Evolutionary conservation across 202 grass and related monocot species (phyloP).

Genomic region (Eragrostis tef): DNA sequence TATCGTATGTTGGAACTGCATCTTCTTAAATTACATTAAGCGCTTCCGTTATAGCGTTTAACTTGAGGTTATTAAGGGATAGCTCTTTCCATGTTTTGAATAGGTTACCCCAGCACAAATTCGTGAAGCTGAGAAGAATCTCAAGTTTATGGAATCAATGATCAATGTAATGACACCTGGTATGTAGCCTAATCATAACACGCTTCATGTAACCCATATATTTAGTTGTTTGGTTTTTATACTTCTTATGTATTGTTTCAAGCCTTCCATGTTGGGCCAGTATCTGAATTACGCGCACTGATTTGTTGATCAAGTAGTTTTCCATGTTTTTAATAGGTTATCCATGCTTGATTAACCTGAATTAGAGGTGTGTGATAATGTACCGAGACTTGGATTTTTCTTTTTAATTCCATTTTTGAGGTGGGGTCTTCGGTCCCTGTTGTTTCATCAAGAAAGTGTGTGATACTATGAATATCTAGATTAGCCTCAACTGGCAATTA

Average conservation of each 20-base stretch:
- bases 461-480: conserved; percentile 1
- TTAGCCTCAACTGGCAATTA: neutral
- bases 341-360: neutral
- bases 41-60: conserved; percentile 7
- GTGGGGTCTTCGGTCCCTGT: too few species aligned
- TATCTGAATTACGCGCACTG: conserved; percentile 5
- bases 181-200: conserved; percentile 47
- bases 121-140: conserved; percentile 93
- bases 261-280: conserved; percentile 10
- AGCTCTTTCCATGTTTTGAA: conserved; percentile 32
- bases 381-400: neutral
- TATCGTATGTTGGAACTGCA: conserved; percentile 11
- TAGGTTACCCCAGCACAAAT: conserved; percentile 95
- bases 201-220: neutral
- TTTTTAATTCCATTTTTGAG: neutral
- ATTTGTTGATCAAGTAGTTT: conserved; percentile 20
- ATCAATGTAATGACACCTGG: conserved; percentile 89
- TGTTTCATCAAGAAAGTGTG: neutral
- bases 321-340: neutral
- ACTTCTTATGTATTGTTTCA: conserved; percentile 30
- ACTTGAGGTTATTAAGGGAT: conserved; percentile 1
- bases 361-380: neutral
- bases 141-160: conserved; percentile 87
- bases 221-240: neutral
- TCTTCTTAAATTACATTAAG: conserved; percentile 5